These are phyloP conservation scores for Colletotrichum godetiae DNA, from an alignment of 2,329 filamentous ascomycete species.

Conservation along the genomic window DNA sequence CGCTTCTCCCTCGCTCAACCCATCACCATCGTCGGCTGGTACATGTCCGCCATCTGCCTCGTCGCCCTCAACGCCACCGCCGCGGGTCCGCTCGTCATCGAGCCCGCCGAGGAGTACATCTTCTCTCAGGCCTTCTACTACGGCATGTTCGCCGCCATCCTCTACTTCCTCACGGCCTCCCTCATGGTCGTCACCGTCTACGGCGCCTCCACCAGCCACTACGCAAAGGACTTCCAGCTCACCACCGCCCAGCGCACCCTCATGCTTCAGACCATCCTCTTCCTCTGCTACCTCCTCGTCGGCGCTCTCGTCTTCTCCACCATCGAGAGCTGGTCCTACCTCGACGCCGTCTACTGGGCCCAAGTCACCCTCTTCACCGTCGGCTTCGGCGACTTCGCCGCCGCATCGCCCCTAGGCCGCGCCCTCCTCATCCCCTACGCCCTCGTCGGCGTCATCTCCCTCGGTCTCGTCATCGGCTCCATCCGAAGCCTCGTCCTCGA, in stretches of 20 bases:
- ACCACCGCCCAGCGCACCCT: slow-evolving; percentile 86
- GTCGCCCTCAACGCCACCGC: slow-evolving; percentile 75
- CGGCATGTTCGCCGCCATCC: slow-evolving; percentile 79
- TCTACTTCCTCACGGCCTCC: slow-evolving; percentile 84
- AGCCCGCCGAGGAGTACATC: slow-evolving; percentile 62
- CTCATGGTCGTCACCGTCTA: slow-evolving; percentile 84
- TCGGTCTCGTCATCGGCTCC: slow-evolving; percentile 85
- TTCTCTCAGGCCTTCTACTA: slow-evolving; percentile 90
- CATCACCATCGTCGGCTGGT: slow-evolving; percentile 85
- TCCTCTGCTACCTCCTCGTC: slow-evolving; percentile 83
- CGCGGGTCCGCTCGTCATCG: slow-evolving; percentile 62
- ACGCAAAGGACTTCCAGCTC: slow-evolving; percentile 81
- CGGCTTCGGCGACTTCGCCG: slow-evolving; percentile 68
- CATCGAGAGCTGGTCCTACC: slow-evolving; percentile 80
- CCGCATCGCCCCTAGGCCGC: slow-evolving; percentile 66
- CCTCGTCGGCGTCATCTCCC: slow-evolving; percentile 83
- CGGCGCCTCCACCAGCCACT: slow-evolving; percentile 77
- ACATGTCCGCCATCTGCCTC: slow-evolving; percentile 72
- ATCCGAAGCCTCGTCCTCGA: slow-evolving; percentile 76
- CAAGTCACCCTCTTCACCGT: slow-evolving; percentile 77
- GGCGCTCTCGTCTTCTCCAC: slow-evolving; percentile 81
- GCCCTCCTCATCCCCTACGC: slow-evolving; percentile 86
- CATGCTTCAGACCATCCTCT: slow-evolving; percentile 89
- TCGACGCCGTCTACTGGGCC: slow-evolving; percentile 84
- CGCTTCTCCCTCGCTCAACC: slow-evolving; percentile 87